These are phyloP conservation scores for Cicer pinnatifidum DNA, from an alignment of 306 rosid genomes.

Conservation along the genomic window DNA sequence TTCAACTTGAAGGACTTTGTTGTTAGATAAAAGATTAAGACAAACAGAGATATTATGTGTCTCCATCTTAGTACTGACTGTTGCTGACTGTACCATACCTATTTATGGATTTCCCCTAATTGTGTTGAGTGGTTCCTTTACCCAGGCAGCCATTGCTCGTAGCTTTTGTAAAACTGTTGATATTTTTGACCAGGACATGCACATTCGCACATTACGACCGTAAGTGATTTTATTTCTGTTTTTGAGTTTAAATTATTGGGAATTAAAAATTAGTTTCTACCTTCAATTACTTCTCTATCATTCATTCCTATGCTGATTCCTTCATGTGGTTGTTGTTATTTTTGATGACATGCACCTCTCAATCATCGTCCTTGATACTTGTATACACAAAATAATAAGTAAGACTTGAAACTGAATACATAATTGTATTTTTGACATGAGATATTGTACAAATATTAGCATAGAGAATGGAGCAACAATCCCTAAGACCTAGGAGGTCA, in stretches of 20 bases:
- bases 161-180: conserved; percentile 77
- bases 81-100: conserved; percentile 14
- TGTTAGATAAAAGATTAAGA: conserved; percentile 2
- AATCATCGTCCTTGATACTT: background rate
- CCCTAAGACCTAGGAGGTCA: background rate
- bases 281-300: background rate
- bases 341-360: conserved; percentile 26
- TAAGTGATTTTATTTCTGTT: conserved; percentile 52
- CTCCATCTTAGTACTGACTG: conserved; percentile 19
- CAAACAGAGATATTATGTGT: background rate
- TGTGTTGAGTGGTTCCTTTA: conserved; percentile 41
- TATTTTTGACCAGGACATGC: conserved; percentile 90
- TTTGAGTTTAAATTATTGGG: conserved; percentile 13
- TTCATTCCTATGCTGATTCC: conserved; percentile 31
- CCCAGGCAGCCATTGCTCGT: conserved; percentile 84
- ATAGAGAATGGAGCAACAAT: background rate
- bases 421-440: background rate
- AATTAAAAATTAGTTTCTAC: background rate
- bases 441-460: background rate
- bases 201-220: conserved; percentile 72
- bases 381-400: background rate
- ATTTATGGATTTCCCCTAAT: conserved; percentile 21
- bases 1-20: background rate
- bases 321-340: conserved; percentile 26
- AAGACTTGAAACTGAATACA: background rate